Percentiles rank a stretch among this genome's conserved stretches.
phyloP scores from a whole-genome alignment of 1,284 basidiomycete genomes.

The Moesziomyces antarcticus region DNA sequence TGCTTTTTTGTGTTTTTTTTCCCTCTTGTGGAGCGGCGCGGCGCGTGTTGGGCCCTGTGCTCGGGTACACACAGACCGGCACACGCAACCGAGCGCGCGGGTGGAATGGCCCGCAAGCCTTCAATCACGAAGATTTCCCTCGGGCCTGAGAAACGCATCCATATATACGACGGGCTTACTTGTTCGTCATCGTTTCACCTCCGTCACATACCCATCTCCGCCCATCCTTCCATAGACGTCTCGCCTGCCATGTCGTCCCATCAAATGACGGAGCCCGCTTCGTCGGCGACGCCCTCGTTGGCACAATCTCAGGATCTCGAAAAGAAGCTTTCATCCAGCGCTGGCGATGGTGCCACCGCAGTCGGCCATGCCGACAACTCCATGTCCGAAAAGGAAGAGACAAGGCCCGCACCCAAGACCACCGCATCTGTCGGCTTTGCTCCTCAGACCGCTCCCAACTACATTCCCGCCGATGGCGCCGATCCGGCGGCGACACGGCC shows the following conservation, averaged over 20 bases:
- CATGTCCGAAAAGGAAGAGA: slow-evolving; percentile 24
- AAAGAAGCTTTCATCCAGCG: slow-evolving; percentile 40
- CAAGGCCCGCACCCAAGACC: not conserved
- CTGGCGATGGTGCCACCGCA: slow-evolving; percentile 33
- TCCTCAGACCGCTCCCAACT: slow-evolving; percentile 11
- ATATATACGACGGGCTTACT: not conserved
- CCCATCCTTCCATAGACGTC: not conserved
- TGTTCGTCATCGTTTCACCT: no score
- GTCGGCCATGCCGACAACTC: slow-evolving; percentile 23
- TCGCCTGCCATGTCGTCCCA: slow-evolving; percentile 14
- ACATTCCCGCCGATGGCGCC: slow-evolving; percentile 32
- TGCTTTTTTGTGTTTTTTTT: not conserved
- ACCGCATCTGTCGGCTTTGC: slow-evolving; percentile 25
- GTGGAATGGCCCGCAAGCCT: no score
- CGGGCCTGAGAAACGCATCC: no score
- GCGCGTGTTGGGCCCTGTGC: no score
- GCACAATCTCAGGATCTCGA: slow-evolving; percentile 29
- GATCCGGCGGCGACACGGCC: slow-evolving; percentile 13
- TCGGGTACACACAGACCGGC: no score
- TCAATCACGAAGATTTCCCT: no score
- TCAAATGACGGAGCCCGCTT: slow-evolving; percentile 8
- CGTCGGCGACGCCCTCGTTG: slow-evolving; percentile 21
- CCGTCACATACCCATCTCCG: not conserved
- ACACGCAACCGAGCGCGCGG: no score
- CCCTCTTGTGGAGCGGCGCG: not conserved